Percentiles rank a stretch among this genome's conserved stretches.
phyloP scores from a whole-genome alignment of 2,329 filamentous ascomycete species.

The Fusarium sacchari region DNA sequence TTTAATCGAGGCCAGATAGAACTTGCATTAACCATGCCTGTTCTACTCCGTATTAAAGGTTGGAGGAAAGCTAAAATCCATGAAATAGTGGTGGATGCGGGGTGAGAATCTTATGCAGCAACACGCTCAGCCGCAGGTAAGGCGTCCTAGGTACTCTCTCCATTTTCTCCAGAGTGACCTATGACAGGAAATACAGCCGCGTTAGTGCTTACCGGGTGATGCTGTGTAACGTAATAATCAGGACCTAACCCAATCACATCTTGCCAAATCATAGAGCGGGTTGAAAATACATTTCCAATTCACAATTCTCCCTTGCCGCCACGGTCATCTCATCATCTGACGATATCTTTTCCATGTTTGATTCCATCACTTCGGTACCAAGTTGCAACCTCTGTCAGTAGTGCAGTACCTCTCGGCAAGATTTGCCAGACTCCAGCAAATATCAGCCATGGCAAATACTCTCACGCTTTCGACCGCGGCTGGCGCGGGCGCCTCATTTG shows the following conservation, averaged over 20 bases:
- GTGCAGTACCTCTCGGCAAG: not conserved
- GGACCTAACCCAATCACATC: not conserved
- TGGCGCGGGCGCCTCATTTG: fast-evolving
- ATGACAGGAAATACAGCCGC: fast-evolving
- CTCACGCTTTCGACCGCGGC: fast-evolving
- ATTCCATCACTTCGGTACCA: fast-evolving
- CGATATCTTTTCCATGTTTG: not conserved
- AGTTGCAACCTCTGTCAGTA: fast-evolving
- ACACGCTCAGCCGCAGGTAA: not conserved
- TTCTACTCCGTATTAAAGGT: not conserved
- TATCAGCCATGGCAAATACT: not conserved
- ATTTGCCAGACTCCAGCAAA: not conserved
- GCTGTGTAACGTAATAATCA: fast-evolving
- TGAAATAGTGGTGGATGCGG: too few species aligned
- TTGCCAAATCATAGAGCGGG: not conserved
- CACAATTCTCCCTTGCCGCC: fast-evolving
- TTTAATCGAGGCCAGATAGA: fast-evolving
- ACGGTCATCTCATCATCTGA: not conserved
- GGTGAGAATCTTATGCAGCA: not conserved
- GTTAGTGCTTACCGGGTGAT: not conserved
- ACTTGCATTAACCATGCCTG: not conserved
- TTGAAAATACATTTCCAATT: not conserved
- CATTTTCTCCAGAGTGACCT: not conserved
- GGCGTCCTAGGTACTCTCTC: not conserved
- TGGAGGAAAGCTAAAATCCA: not conserved